A percentile compares a stretch with the other conserved stretches of the same genome.
Conservation (phyloP, 1,284 basidiomycete species). For the Sporisorium reilianum region DNA sequence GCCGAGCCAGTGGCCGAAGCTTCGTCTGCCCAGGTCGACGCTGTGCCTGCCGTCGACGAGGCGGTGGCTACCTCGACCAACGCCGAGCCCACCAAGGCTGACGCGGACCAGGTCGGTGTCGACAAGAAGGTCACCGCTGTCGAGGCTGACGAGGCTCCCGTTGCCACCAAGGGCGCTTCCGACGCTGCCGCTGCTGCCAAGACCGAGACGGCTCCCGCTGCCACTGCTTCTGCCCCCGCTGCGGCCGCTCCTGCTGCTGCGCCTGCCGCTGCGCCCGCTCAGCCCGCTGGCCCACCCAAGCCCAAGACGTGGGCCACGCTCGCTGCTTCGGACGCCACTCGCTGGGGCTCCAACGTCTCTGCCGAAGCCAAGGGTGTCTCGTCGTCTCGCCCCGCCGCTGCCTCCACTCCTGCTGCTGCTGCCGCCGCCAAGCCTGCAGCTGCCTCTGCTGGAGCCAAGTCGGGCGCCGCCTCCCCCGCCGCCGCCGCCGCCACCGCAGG, state of each 20-base stretch:
- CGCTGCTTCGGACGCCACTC: conserved; percentile 62
- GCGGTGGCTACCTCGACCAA: conserved; percentile 36
- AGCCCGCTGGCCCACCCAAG: conserved; percentile 54
- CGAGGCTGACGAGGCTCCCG: conserved; percentile 55
- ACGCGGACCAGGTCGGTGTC: conserved; percentile 58
- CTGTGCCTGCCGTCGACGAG: conserved; percentile 24
- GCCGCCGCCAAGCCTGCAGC: conserved; percentile 17
- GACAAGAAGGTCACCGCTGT: conserved; percentile 52
- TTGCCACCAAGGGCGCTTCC: conserved; percentile 34
- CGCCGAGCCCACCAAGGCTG: conserved; percentile 34
- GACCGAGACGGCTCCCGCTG: conserved; percentile 60
- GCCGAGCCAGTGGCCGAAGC: conserved; percentile 9
- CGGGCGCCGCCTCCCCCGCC: conserved; percentile 17
- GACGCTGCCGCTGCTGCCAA: conserved; percentile 40
- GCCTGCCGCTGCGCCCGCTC: conserved; percentile 61
- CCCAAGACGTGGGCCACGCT: conserved; percentile 69
- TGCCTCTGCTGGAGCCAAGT: conserved; percentile 1
- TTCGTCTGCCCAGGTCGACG: conserved; percentile 9
- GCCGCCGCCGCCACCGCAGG: conserved; percentile 11
- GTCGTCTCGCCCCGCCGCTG: conserved; percentile 43
- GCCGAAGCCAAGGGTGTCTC: conserved; percentile 56
- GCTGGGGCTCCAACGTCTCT: conserved; percentile 64
- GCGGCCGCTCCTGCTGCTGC: conserved; percentile 28
- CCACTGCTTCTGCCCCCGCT: conserved; percentile 69
- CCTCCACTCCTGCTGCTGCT: conserved; percentile 66